A percentile compares a stretch with the other conserved stretches of the same genome.
Evolutionary conservation across 306 rosid genomes (phyloP).

Genomic region (Albizia julibrissin): DNA sequence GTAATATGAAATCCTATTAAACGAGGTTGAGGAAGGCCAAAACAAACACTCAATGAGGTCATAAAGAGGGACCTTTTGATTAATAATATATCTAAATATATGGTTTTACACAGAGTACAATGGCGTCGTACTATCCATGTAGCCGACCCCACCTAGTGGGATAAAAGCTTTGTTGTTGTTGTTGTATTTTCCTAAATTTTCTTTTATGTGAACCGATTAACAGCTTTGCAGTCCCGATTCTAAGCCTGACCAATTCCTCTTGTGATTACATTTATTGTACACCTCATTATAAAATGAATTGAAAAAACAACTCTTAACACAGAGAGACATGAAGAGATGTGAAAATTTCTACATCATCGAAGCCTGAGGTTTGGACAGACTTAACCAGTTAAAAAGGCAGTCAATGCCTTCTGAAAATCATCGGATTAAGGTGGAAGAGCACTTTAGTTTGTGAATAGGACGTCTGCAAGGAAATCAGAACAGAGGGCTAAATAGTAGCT

Average conservation of each 20-base stretch:
- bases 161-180: too few species aligned
- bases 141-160: too few species aligned
- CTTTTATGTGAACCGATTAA: not conserved
- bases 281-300: not conserved
- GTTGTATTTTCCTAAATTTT: not conserved
- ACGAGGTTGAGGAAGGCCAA: too few species aligned
- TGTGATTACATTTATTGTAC: not conserved
- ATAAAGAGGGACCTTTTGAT: too few species aligned
- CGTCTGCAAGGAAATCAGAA: not conserved
- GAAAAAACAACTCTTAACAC: too few species aligned
- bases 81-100: too few species aligned
- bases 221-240: not conserved
- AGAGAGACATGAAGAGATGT: too few species aligned
- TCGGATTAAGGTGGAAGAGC: not conserved
- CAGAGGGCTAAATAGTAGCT: not conserved
- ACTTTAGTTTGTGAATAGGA: not conserved
- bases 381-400: not conserved
- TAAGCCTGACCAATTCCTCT: not conserved
- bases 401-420: not conserved
- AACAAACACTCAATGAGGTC: too few species aligned
- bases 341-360: not conserved
- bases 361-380: not conserved
- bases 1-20: too few species aligned
- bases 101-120: too few species aligned
- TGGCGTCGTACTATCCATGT: too few species aligned